Evolutionary conservation across 768 basidiomycete species (phyloP).

Genomic region (Scleroderma bovista): DNA sequence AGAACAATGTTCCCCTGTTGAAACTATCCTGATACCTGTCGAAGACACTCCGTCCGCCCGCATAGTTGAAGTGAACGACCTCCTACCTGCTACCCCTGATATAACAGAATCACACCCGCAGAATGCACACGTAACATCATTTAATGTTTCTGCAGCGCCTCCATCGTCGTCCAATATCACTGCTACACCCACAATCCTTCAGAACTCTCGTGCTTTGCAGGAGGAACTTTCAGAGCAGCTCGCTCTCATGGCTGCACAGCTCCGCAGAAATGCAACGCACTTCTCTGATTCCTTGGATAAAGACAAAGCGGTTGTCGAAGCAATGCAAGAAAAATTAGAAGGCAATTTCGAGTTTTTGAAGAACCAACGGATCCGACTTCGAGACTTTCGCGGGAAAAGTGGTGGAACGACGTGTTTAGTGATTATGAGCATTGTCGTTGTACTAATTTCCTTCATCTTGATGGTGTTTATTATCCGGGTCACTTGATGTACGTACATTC

Average conservation of each 20-base stretch:
- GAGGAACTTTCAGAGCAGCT: slow-evolving; percentile 72
- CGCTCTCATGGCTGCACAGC: slow-evolving; percentile 80
- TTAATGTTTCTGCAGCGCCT: slow-evolving; percentile 22
- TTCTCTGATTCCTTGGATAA: slow-evolving; percentile 69
- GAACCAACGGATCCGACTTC: slow-evolving; percentile 54
- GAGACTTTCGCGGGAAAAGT: slow-evolving; percentile 59
- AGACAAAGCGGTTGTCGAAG: slow-evolving; percentile 67
- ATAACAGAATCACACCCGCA: slow-evolving; percentile 9
- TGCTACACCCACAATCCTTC: slow-evolving; percentile 36
- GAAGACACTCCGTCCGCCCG: slow-evolving; percentile 11
- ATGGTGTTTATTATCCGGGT: slow-evolving; percentile 73
- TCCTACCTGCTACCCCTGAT: slow-evolving; percentile 35
- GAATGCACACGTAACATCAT: slow-evolving; percentile 8
- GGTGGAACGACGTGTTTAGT: slow-evolving; percentile 70
- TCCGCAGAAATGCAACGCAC: slow-evolving; percentile 77
- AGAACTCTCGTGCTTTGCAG: slow-evolving; percentile 60
- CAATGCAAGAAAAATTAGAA: slow-evolving; percentile 68
- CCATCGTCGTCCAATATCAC: slow-evolving; percentile 31
- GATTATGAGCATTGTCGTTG: slow-evolving; percentile 57
- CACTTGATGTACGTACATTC: slow-evolving; percentile 27
- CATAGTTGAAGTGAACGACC: slow-evolving; percentile 20
- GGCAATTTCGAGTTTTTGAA: slow-evolving; percentile 65
- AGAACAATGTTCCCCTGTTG: slow-evolving; percentile 8
- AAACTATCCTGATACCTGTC: slow-evolving; percentile 20
- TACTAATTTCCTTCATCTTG: slow-evolving; percentile 60